Evolutionary conservation across 2,329 filamentous ascomycete genomes (phyloP).

Genomic region (Penicillium sp.): DNA sequence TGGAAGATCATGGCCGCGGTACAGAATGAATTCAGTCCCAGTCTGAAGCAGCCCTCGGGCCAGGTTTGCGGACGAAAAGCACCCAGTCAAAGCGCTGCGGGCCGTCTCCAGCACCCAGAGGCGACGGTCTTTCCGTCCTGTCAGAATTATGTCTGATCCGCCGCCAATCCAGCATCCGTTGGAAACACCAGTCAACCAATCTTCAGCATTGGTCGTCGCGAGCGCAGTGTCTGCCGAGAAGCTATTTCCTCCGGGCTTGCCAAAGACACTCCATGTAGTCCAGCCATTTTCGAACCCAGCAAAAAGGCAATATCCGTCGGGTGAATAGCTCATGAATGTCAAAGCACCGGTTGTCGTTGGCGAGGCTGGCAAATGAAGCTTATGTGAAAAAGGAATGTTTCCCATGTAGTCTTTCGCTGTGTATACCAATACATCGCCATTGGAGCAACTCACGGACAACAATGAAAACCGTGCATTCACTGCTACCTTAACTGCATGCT

Average conservation of each 20-base stretch:
- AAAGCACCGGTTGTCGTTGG: slow-evolving; percentile 67
- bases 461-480: slow-evolving; percentile 96
- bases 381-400: slow-evolving; percentile 86
- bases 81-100: slow-evolving; percentile 87
- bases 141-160: slow-evolving; percentile 80
- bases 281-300: slow-evolving; percentile 90
- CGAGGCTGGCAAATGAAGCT: slow-evolving; percentile 70
- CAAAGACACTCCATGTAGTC: slow-evolving; percentile 97
- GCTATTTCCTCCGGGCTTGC: slow-evolving; percentile 82
- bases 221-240: slow-evolving; percentile 71
- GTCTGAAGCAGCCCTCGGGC: slow-evolving; percentile 88
- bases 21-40: slow-evolving; percentile 84
- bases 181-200: slow-evolving; percentile 78
- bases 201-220: slow-evolving; percentile 69
- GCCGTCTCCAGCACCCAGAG: slow-evolving; percentile 91
- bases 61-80: slow-evolving; percentile 88
- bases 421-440: slow-evolving; percentile 84
- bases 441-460: slow-evolving; percentile 79
- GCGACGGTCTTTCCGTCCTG: slow-evolving; percentile 70
- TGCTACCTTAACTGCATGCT: slow-evolving; percentile 70
- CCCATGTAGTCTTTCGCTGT: slow-evolving; percentile 90
- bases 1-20: slow-evolving; percentile 87
- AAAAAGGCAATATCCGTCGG: slow-evolving; percentile 95
- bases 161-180: slow-evolving; percentile 85
- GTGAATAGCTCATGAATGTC: slow-evolving; percentile 80